Percentiles rank a stretch among this genome's conserved stretches.
Evolutionary conservation across 768 basidiomycete species (phyloP).

Genomic region (Leccinum ochraceum): DNA sequence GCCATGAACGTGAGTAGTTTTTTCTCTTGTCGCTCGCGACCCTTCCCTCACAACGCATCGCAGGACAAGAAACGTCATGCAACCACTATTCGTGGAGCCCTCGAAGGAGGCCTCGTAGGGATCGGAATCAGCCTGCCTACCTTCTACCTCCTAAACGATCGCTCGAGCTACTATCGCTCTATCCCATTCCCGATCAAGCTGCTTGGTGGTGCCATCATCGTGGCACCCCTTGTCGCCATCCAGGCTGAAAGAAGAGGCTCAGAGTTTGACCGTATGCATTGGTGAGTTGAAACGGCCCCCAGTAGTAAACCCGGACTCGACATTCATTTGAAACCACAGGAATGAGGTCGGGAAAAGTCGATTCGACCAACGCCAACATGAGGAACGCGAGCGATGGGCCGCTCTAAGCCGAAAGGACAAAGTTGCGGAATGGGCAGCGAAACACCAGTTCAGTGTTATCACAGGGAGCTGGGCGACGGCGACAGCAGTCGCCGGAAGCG

Average conservation of each 20-base stretch:
- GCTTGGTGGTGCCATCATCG: conserved; percentile 60
- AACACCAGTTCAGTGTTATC: conserved; percentile 72
- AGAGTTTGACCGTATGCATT: conserved; percentile 63
- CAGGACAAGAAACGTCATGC: conserved; percentile 52
- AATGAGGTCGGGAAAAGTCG: conserved; percentile 51
- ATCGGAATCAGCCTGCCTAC: conserved; percentile 51
- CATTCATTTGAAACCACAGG: conserved; percentile 25
- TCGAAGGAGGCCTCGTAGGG: conserved; percentile 59
- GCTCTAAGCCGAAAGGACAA: conserved; percentile 52
- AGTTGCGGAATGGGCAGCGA: conserved; percentile 59
- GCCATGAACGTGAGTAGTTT: conserved; percentile 17
- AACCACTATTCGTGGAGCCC: conserved; percentile 59
- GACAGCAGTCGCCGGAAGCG: conserved; percentile 59
- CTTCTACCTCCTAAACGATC: conserved; percentile 54
- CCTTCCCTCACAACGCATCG: not conserved
- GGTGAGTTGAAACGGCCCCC: conserved; percentile 41
- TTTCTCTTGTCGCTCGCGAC: not conserved
- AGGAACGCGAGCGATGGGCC: conserved; percentile 47
- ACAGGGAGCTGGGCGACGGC: conserved; percentile 73
- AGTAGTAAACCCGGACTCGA: not conserved
- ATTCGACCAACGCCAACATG: conserved; percentile 49
- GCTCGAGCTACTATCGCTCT: conserved; percentile 57
- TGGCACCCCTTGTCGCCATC: conserved; percentile 65
- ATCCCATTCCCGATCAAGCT: conserved; percentile 69
- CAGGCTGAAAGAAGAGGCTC: conserved; percentile 69